These are phyloP conservation scores for Halteria grandinella DNA, from an alignment of 73 alveolate species.

Conservation along the genomic window DNA sequence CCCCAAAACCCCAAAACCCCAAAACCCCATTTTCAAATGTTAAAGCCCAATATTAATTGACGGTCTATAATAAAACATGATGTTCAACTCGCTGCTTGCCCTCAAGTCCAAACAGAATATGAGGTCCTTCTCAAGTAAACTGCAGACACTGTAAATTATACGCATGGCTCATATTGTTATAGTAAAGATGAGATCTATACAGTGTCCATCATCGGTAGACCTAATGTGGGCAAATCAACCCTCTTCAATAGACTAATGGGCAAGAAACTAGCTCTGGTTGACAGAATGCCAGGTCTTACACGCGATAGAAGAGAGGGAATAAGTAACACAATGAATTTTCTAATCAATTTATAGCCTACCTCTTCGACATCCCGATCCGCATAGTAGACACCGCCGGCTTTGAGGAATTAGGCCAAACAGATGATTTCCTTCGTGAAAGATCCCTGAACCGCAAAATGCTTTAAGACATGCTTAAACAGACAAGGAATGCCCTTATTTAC, in stretches of 20 bases:
- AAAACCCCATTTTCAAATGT: background rate
- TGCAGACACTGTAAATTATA: background rate
- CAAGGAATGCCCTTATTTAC: conserved; percentile 77
- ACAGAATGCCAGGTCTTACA: conserved; percentile 71
- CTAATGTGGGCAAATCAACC: conserved; percentile 84
- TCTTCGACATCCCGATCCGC: conserved; percentile 79
- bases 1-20: conserved; percentile 63
- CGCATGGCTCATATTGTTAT: background rate
- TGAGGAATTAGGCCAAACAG: conserved; percentile 69
- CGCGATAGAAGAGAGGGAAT: conserved; percentile 81
- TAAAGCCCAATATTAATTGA: no score
- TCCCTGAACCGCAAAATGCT: conserved; percentile 45
- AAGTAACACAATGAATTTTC: conserved; percentile 12
- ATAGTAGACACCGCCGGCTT: conserved; percentile 93
- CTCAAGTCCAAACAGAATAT: no score
- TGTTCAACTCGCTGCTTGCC: no score
- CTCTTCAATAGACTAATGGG: conserved; percentile 53
- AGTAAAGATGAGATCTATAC: conserved; percentile 53
- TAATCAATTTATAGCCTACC: conserved; percentile 33
- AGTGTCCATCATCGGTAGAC: conserved; percentile 78
- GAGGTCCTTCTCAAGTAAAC: no score
- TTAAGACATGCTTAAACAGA: conserved; percentile 61
- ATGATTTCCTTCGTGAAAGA: conserved; percentile 11
- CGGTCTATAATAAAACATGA: no score
- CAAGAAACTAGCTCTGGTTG: conserved; percentile 65